Percentiles rank a stretch among this genome's conserved stretches.
Evolutionary conservation across 2,329 filamentous ascomycete species (phyloP).

Genomic region (Rhinocladiella similis): DNA sequence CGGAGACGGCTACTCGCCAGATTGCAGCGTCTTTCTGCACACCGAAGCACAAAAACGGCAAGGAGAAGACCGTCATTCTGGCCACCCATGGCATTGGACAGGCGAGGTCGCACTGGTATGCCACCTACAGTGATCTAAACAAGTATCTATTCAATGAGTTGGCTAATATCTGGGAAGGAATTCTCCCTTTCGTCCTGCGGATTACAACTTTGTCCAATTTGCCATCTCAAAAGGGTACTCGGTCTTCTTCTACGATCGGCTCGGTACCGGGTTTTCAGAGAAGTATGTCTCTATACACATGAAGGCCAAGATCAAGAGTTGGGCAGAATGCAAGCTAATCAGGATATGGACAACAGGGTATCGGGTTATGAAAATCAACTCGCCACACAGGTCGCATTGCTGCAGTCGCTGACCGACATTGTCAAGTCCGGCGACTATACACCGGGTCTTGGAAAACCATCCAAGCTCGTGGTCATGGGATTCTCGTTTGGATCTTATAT

Average conservation of each 20-base stretch:
- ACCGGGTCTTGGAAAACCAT: no score
- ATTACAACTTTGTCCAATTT: slow-evolving; percentile 35
- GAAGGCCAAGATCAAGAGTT: no score
- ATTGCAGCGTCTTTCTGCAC: slow-evolving; percentile 25
- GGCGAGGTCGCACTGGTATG: slow-evolving; percentile 26
- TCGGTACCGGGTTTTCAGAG: slow-evolving; percentile 31
- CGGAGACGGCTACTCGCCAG: slow-evolving; percentile 9
- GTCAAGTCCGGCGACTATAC: no score
- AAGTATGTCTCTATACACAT: slow-evolving; percentile 25
- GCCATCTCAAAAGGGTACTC: slow-evolving; percentile 32
- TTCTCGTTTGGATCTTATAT: no score
- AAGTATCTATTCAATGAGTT: no score
- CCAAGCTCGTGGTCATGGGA: no score
- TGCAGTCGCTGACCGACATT: no score
- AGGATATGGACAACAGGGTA: no score
- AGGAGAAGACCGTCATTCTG: slow-evolving; percentile 34
- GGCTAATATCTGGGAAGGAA: slow-evolving; percentile 25
- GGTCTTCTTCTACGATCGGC: slow-evolving; percentile 36
- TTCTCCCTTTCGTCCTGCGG: slow-evolving; percentile 26
- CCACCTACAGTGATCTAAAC: no score
- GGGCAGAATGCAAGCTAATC: neutral
- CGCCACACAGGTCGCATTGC: no score
- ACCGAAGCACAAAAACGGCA: slow-evolving; percentile 28
- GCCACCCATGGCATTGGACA: slow-evolving; percentile 36
- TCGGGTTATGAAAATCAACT: no score